Evolutionary conservation across 495 filamentous ascomycete genomes (phyloP), one percentile per base, ranked within the genome.

Genomic region (Cercophora samala): DNA sequence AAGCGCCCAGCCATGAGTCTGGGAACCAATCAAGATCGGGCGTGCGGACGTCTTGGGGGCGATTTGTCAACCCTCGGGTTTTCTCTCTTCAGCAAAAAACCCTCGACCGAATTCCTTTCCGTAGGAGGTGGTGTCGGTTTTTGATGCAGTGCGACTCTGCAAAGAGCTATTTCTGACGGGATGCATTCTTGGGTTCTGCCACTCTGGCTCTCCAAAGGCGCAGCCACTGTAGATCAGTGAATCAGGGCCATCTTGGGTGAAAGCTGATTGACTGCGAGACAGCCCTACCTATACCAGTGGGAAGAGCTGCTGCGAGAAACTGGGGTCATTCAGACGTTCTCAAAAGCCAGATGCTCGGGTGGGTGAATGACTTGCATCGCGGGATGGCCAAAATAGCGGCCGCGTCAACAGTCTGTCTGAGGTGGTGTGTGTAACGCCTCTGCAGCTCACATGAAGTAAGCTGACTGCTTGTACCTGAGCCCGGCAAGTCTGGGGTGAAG

Each of bases 1-100:
- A 69, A 69, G 67, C 70, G 70, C 70, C 70, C 42, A 62, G 62
- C 58, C 56, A 32, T 58, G 61, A 37, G 21, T 6, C 25, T 17
- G 29, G 56, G 22, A 67, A 51, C 64, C 64, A 67, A 70, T 70
- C 37, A 64, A 11, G 24, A 29, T 54, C 64, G 29, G 51, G 52
- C 4, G 26, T 5, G 32, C 60, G 26, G 21, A 52, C 42, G 29
- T 26, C 2, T 63, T 52, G 5, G 63, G 58, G 66, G 56, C 61
- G 37, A 19, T 60, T 62, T 58, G 17, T 60, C 37, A 46, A 46
- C 37, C 37, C 37, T 46, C 37, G 37, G 37, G 2, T 46, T 46
- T 13, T 46, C 37, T 46, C 15, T 46, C 37, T 46, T 46, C 37
- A 46, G 37, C 37, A 46, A 46, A n/a, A 46, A 46, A 46, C 37